Conservation (phyloP, 371 early-diverging fungal genomes). For the Thermomucor indicae-seudaticae region DNA sequence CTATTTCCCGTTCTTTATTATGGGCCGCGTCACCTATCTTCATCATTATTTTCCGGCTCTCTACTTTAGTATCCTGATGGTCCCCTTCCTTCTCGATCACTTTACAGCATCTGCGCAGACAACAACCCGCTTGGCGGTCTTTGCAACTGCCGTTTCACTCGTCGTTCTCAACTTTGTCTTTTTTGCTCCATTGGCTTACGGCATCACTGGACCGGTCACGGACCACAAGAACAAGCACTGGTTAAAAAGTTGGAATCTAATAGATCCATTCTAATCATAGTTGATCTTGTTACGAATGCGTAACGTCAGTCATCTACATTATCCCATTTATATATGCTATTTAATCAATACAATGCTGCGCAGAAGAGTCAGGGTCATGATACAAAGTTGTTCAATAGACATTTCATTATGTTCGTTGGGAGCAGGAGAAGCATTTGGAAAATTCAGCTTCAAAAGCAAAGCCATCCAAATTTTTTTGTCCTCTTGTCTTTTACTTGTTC, state of each 20-base stretch:
- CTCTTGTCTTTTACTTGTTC: not conserved
- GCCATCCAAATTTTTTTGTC: not conserved
- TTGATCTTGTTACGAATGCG: too few species aligned
- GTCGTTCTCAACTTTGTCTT: slow-evolving; percentile 60
- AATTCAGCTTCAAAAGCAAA: too few species aligned
- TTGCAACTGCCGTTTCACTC: slow-evolving; percentile 38
- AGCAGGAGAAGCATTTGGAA: too few species aligned
- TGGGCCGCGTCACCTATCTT: slow-evolving; percentile 97
- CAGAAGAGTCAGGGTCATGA: too few species aligned
- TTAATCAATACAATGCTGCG: too few species aligned
- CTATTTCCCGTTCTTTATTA: slow-evolving; percentile 95
- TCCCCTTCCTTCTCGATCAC: slow-evolving; percentile 75
- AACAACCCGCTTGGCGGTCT: slow-evolving; percentile 22
- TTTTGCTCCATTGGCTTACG: slow-evolving; percentile 85
- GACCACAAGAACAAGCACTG: slow-evolving; percentile 48
- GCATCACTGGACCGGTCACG: slow-evolving; percentile 69
- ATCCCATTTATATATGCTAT: too few species aligned
- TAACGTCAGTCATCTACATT: too few species aligned
- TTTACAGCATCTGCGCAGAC: slow-evolving; percentile 21
- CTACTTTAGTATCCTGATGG: slow-evolving; percentile 88
- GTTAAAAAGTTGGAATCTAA: slow-evolving; percentile 54
- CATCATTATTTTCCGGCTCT: slow-evolving; percentile 99
- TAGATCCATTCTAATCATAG: slow-evolving; percentile 7
- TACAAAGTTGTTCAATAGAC: too few species aligned
- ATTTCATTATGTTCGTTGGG: too few species aligned